Percentiles rank a stretch among this genome's conserved stretches.
Conservation (phyloP, 495 filamentous ascomycete genomes). For the Tetracladium marchalianum region DNA sequence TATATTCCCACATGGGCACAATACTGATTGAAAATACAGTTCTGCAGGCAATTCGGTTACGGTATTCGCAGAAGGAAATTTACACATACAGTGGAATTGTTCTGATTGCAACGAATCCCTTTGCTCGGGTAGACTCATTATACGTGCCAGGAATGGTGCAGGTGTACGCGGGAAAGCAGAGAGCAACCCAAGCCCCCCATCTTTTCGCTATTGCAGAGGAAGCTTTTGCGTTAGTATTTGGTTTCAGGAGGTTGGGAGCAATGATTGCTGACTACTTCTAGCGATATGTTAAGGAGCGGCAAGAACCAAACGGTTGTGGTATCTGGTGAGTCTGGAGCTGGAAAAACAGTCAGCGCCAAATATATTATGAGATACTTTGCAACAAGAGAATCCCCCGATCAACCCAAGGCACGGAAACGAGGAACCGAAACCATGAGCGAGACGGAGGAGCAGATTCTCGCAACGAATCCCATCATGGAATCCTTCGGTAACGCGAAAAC, state of each 20-base stretch:
- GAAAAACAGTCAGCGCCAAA: constrained; percentile 98
- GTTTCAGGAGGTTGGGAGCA: background rate
- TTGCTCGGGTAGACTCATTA: constrained; percentile 92
- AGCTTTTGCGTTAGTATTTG: constrained; percentile 74
- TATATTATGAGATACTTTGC: constrained; percentile 99
- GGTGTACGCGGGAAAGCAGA: constrained; percentile 95
- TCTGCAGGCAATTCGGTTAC: constrained; percentile 91
- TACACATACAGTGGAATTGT: constrained; percentile 99
- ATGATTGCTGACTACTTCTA: constrained; percentile 26
- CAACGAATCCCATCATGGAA: constrained; percentile 99
- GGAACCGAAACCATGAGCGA: constrained; percentile 87
- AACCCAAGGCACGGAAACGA: constrained; percentile 72
- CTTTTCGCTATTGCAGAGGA: constrained; percentile 98
- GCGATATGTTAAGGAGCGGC: constrained; percentile 92
- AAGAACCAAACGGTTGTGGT: constrained; percentile 99
- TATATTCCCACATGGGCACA: background rate
- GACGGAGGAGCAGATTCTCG: constrained; percentile 95
- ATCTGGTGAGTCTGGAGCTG: constrained; percentile 95
- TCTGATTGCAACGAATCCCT: constrained; percentile 96
- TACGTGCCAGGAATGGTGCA: constrained; percentile 99
- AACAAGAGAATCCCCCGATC: constrained; percentile 88
- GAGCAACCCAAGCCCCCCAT: constrained; percentile 93
- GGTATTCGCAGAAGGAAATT: constrained; percentile 98
- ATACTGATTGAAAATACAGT: constrained; percentile 48
- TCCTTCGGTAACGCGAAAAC: constrained; percentile 99